Percentiles rank a stretch among this genome's conserved stretches.
phyloP scores from a whole-genome alignment of 1,284 basidiomycete genomes.

The Ganoderma leucocontextum region DNA sequence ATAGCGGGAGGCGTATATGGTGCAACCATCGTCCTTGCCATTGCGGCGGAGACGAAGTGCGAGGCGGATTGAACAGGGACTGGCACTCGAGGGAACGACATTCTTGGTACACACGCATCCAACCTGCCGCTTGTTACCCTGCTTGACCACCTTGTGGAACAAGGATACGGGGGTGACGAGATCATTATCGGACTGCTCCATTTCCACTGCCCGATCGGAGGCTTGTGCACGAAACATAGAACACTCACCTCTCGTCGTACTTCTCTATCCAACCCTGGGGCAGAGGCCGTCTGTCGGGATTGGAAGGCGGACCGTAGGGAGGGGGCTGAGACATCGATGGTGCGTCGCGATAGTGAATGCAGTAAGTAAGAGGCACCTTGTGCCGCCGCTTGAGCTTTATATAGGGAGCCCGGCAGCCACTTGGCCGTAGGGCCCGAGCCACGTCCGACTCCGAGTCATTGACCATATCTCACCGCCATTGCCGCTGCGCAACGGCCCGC shows the following conservation, averaged over 20 bases:
- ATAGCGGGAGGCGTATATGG: background rate
- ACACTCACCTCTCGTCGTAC: conserved; percentile 66
- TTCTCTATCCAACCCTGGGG: conserved; percentile 77
- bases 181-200: background rate
- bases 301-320: conserved; percentile 47
- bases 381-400: conserved; percentile 32
- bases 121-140: background rate
- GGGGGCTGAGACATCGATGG: conserved; percentile 54
- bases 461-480: conserved; percentile 14
- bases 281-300: conserved; percentile 69
- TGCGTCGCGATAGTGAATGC: conserved; percentile 33
- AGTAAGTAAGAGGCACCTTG: conserved; percentile 30
- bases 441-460: conserved; percentile 18
- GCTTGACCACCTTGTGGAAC: no score
- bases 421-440: conserved; percentile 28
- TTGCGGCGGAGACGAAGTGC: background rate
- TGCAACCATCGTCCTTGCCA: background rate
- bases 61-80: background rate
- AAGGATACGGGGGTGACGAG: background rate
- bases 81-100: background rate
- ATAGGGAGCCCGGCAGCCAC: conserved; percentile 32
- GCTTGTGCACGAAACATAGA: background rate
- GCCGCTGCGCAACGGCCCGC: conserved; percentile 16
- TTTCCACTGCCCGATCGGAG: background rate
- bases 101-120: background rate